Percentiles rank a stretch among this genome's conserved stretches.
These are phyloP conservation scores for Pilatotrama ljubarskyi DNA, from an alignment of 768 basidiomycete species.

Conservation along the genomic window DNA sequence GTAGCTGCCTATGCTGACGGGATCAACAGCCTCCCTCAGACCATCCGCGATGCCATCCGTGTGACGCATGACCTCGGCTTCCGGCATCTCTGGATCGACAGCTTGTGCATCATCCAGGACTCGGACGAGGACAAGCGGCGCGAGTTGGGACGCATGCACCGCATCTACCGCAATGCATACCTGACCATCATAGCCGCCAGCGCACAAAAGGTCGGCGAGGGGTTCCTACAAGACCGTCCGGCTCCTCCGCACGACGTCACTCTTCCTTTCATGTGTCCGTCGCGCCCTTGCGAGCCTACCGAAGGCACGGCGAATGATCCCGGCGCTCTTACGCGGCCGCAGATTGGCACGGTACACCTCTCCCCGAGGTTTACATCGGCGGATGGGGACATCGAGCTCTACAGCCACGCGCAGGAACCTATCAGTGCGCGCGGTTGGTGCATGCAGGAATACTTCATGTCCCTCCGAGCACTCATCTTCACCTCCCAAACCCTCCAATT, in stretches of 20 bases:
- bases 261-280: background rate
- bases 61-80: background rate
- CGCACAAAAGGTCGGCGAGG: background rate
- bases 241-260: background rate
- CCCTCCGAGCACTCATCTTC: background rate
- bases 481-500: background rate
- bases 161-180: background rate
- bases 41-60: slow-evolving; percentile 5
- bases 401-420: background rate
- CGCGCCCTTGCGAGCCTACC: background rate
- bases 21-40: background rate
- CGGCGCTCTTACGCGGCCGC: background rate
- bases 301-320: too few relatives aligned
- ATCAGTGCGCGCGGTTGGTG: background rate
- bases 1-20: background rate
- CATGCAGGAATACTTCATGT: background rate
- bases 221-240: background rate
- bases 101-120: slow-evolving; percentile 9
- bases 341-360: background rate
- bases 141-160: background rate
- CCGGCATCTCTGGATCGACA: slow-evolving; percentile 1
- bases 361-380: background rate
- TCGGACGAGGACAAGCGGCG: background rate
- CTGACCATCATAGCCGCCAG: background rate
- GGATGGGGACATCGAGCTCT: background rate